A percentile compares a stretch with the other conserved stretches of the same genome.
These are phyloP conservation scores for Dionaea muscipula DNA, from an alignment of 179 eudicot species.

Conservation along the genomic window DNA sequence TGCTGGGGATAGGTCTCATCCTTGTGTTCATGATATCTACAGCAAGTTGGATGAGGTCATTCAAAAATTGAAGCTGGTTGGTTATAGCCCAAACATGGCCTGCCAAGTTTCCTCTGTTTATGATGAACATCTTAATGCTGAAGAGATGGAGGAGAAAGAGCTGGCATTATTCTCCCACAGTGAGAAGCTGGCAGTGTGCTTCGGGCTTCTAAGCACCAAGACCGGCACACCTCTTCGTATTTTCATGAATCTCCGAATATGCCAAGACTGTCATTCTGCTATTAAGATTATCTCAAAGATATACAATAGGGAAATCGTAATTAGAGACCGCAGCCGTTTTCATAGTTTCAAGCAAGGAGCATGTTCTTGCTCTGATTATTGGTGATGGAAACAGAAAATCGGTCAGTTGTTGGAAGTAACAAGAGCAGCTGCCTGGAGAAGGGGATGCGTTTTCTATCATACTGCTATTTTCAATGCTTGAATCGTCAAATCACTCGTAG, in stretches of 20 bases:
- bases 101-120: conserved; percentile 14
- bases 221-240: conserved; percentile 17
- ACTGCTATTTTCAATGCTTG: too few species aligned
- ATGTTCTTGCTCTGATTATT: conserved; percentile 25
- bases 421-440: too few species aligned
- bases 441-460: too few species aligned
- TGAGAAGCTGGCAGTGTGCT: conserved; percentile 30
- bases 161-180: conserved; percentile 23
- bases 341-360: conserved; percentile 24
- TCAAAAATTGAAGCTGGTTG: conserved; percentile 17
- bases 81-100: conserved; percentile 20
- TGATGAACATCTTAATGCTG: conserved; percentile 9
- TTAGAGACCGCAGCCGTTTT: conserved; percentile 26
- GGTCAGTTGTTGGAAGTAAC: too few species aligned
- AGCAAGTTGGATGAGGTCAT: conserved; percentile 24
- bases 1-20: conserved; percentile 25
- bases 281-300: conserved; percentile 21
- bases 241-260: conserved; percentile 29
- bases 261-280: conserved; percentile 29
- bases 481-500: too few species aligned
- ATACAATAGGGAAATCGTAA: conserved; percentile 18
- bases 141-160: conserved; percentile 21
- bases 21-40: conserved; percentile 14
- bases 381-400: conserved; percentile 10
- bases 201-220: conserved; percentile 22